Evolutionary conservation across 1,139 yeast genomes (phyloP), one percentile per base, ranked within the genome.

Genomic region (Debaryomyces coudertii): DNA sequence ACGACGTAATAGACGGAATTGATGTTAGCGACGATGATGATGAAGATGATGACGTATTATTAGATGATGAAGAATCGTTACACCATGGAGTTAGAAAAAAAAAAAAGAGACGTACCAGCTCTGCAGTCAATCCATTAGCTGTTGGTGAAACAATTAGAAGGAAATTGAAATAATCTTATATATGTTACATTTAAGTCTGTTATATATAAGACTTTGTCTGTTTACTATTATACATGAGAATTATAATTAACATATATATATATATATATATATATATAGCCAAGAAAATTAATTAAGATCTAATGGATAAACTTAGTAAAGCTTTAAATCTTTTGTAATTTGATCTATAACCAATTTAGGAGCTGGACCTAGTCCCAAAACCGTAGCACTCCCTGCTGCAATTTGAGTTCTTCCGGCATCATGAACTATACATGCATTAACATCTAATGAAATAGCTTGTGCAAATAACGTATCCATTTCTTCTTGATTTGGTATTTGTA

Each of bases 401-500:
- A 93, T 84, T 63, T 93, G 98, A 0, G 99, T 95, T 58, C 98
- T 78, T 3, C 99, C 99, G 25, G 99, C 99, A 68, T 93, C 99
- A 56, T 87, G 95, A 30, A 95, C 90, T 6, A 89, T 78, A 53
- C 83, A 79, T 2, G 92, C 82, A 57, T 90, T 87, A 16, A 93
- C 79, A 1, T 93, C 93, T 42, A 89, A 62, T 1, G 90, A 82
- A 39, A 87, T 79, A 2, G 98, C 98, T 56, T 79, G 82, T 2
- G 95, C 95, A 63, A 82, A 88, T 38, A 93, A 67, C 39, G 83
- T 67, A 57, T 87, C 90, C 83, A 93, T 79, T 37, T 82, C 88
- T 41, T 87, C 96, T 61, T 86, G 80, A 53, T 80, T 74, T 2
- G 82, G 83, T 36, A 87, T 87, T 61, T 90, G 95, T 44, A 93